A percentile compares a stretch with the other conserved stretches of the same genome.
phyloP scores from a whole-genome alignment of 106 monocot species.

The Dioscorea dumetorum region DNA sequence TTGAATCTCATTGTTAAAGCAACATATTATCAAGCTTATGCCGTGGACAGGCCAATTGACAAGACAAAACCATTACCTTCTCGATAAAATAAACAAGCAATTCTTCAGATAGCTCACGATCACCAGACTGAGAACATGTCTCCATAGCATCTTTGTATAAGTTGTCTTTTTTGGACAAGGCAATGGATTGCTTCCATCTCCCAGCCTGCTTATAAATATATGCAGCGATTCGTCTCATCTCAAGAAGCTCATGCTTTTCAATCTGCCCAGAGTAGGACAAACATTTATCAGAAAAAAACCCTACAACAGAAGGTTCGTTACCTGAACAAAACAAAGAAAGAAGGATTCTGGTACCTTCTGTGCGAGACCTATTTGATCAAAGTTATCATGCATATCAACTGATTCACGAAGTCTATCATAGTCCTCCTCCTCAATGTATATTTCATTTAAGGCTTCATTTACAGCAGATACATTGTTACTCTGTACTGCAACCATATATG shows the following conservation, averaged over 20 bases:
- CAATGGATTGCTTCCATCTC: constrained; percentile 99
- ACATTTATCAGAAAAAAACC: background rate
- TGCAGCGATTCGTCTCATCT: constrained; percentile 95
- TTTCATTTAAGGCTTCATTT: constrained; percentile 97
- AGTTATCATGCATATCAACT: constrained; percentile 98
- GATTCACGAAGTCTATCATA: constrained; percentile 92
- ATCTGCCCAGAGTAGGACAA: constrained; percentile 39
- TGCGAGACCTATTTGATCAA: constrained; percentile 97
- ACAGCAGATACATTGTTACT: constrained; percentile 97
- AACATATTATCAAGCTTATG: no score
- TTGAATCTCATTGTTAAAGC: no score
- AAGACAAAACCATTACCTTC: constrained; percentile 49
- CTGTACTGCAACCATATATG: constrained; percentile 99
- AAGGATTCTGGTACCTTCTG: constrained; percentile 57
- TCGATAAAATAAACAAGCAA: constrained; percentile 98
- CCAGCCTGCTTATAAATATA: constrained; percentile 99
- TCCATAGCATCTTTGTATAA: constrained; percentile 97
- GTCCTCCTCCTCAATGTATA: constrained; percentile 97
- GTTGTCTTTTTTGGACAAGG: constrained; percentile 93
- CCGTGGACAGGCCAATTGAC: no score
- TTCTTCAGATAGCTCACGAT: constrained; percentile 87
- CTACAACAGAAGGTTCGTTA: background rate
- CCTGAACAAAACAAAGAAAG: no score
- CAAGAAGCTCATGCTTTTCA: constrained; percentile 97
- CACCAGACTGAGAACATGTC: constrained; percentile 93